phyloP scores from a whole-genome alignment of 495 filamentous ascomycete species.

The Lasiosphaeris hirsuta region DNA sequence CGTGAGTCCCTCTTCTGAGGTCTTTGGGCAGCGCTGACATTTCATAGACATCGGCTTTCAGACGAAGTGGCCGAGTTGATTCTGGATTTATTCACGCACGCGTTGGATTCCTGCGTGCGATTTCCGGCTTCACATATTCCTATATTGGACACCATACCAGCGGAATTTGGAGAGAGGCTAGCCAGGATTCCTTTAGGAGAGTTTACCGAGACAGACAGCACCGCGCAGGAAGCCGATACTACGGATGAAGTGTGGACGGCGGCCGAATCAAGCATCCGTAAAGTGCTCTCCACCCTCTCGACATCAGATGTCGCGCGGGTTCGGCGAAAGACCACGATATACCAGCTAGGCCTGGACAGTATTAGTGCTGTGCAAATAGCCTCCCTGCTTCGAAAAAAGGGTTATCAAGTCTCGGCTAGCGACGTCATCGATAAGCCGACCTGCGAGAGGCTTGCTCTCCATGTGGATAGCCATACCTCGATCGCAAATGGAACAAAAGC shows the following conservation, averaged over 20 bases:
- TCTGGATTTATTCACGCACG: conserved; percentile 44
- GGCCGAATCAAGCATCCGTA: conserved; percentile 49
- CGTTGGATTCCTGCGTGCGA: conserved; percentile 34
- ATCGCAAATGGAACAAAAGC: not conserved
- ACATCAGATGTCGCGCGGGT: conserved; percentile 52
- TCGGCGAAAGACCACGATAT: conserved; percentile 61
- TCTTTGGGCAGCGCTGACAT: not conserved
- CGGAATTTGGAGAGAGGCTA: conserved; percentile 5
- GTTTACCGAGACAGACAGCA: not conserved
- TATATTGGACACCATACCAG: not conserved
- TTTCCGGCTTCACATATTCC: conserved; percentile 33
- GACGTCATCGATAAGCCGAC: conserved; percentile 67
- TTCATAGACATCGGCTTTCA: conserved; percentile 37
- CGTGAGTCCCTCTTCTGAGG: conserved; percentile 9
- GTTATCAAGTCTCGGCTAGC: conserved; percentile 53
- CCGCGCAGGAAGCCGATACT: not conserved
- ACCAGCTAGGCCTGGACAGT: conserved; percentile 82
- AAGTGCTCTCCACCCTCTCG: conserved; percentile 56
- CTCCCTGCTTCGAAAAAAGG: conserved; percentile 55
- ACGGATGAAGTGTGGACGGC: conserved; percentile 43
- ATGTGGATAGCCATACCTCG: not conserved
- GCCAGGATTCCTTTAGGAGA: not conserved
- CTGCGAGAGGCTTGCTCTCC: conserved; percentile 34
- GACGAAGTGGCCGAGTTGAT: conserved; percentile 40
- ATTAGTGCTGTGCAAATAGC: conserved; percentile 81